Conservation (phyloP, 2,329 filamentous ascomycete genomes). For the Leptographium procerum region DNA sequence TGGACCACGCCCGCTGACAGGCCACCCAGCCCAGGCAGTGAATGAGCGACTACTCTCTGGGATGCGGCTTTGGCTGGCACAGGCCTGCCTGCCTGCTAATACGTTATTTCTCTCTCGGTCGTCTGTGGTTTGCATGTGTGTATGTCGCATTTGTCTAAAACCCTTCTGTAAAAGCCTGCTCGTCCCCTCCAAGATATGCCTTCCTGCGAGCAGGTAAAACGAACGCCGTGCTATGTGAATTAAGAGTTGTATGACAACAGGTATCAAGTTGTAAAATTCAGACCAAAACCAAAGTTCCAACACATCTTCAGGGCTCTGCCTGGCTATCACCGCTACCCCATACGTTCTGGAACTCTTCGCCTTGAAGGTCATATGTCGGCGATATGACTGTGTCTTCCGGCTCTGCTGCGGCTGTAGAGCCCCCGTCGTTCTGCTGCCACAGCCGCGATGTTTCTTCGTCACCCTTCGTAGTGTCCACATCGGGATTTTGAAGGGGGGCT, state of each 20-base stretch:
- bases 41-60: neutral
- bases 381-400: neutral
- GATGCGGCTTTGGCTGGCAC: neutral
- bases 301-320: neutral
- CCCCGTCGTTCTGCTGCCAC: slow-evolving; percentile 8
- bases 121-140: neutral
- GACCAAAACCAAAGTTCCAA: neutral
- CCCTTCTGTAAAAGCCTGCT: neutral
- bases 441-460: slow-evolving; percentile 8
- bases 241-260: neutral
- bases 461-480: neutral
- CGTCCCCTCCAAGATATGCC: neutral
- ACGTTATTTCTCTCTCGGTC: neutral
- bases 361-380: slow-evolving; percentile 12
- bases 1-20: slow-evolving; percentile 46
- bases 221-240: slow-evolving; percentile 1
- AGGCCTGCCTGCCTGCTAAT: neutral
- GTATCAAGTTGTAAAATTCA: neutral
- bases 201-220: neutral
- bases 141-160: neutral
- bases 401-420: neutral
- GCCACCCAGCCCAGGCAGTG: slow-evolving; percentile 30
- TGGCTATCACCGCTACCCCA: slow-evolving; percentile 8
- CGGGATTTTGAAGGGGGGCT: neutral
- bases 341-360: slow-evolving; percentile 14